phyloP scores from a whole-genome alignment of 2,329 filamentous ascomycete species.

The Stenocarpella maydis region DNA sequence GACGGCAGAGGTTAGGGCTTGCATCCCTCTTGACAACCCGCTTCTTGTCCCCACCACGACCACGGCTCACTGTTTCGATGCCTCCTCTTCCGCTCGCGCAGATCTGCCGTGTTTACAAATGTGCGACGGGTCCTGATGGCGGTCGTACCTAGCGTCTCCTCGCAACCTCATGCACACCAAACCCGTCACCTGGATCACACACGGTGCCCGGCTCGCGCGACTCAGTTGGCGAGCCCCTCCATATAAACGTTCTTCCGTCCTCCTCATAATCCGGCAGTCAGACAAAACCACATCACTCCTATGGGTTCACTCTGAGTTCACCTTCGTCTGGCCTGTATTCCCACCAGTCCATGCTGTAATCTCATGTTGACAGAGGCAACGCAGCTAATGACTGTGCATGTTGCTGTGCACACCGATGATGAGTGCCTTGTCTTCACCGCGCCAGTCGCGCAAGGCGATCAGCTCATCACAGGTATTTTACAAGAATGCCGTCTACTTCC shows the following conservation, averaged over 20 bases:
- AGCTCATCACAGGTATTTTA: constrained; percentile 61
- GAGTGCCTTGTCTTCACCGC: constrained; percentile 53
- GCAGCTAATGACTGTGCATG: not conserved
- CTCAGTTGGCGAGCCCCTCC: constrained; percentile 16
- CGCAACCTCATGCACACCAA: constrained; percentile 31
- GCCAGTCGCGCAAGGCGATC: constrained; percentile 54
- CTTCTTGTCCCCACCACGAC: constrained; percentile 25
- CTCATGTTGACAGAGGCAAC: not conserved
- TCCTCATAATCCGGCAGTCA: not conserved
- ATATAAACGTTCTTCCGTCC: constrained; percentile 30
- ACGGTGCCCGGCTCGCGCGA: not conserved
- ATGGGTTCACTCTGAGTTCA: constrained; percentile 11
- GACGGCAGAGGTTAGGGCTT: constrained; percentile 35
- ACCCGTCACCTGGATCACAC: not conserved
- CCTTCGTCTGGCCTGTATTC: not conserved
- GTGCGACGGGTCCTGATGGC: constrained; percentile 10
- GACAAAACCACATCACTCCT: constrained; percentile 3
- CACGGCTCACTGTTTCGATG: constrained; percentile 33
- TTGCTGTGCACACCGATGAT: constrained; percentile 38
- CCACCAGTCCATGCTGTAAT: not conserved
- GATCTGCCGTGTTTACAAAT: constrained; percentile 5
- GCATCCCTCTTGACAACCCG: constrained; percentile 44
- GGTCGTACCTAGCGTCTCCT: constrained; percentile 24
- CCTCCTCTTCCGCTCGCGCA: constrained; percentile 15
- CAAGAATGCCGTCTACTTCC: constrained; percentile 84